Conservation (phyloP, 768 basidiomycete genomes). For the Mycena filopes region DNA sequence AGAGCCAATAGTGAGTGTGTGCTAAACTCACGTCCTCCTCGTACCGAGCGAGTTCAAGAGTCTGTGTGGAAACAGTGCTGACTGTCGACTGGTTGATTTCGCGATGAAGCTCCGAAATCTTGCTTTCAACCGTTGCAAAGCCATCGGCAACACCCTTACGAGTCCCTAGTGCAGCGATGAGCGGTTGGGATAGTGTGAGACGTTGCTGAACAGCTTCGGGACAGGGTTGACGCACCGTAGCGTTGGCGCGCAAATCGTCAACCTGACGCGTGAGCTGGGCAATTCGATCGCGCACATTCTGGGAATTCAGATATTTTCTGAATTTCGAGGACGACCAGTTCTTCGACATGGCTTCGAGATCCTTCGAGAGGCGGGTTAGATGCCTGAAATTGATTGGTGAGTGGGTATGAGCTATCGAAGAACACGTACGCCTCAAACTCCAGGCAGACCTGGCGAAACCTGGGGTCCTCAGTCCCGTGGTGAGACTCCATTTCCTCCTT, state of each 20-base stretch:
- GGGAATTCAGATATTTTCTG: background rate
- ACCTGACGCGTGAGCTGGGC: background rate
- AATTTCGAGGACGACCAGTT: background rate
- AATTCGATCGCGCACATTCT: background rate
- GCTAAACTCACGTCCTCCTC: background rate
- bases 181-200: background rate
- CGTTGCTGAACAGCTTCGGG: background rate
- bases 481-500: background rate
- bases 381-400: background rate
- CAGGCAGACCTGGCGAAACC: background rate
- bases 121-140: background rate
- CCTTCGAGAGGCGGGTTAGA: background rate
- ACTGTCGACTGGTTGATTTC: background rate
- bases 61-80: background rate
- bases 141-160: background rate
- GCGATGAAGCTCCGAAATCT: background rate
- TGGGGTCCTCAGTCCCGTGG: background rate
- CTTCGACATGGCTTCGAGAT: background rate
- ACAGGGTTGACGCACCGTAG: background rate
- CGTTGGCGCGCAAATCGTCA: background rate
- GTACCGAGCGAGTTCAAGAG: background rate
- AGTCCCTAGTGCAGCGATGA: background rate
- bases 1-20: background rate
- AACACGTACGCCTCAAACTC: background rate
- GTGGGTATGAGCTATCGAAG: too few species aligned